Percentiles rank a stretch among this genome's conserved stretches.
Conservation (phyloP, 2,329 filamentous ascomycete genomes). For the Talaromyces islandicus region DNA sequence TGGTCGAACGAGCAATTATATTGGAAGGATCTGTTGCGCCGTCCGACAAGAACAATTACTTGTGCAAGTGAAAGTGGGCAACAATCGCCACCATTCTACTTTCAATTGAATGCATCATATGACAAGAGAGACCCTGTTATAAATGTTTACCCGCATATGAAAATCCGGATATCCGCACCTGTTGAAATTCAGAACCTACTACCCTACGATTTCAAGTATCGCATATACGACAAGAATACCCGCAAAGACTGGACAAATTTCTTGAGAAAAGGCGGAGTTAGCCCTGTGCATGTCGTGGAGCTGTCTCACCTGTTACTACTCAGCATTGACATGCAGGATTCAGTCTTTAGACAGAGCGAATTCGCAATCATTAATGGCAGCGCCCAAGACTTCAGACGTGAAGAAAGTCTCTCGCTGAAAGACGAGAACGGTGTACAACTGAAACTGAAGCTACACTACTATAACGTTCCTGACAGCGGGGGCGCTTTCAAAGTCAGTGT, state of each 20-base stretch:
- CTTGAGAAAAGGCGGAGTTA: constrained; percentile 89
- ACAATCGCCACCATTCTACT: constrained; percentile 77
- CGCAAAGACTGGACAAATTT: constrained; percentile 99
- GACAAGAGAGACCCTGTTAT: constrained; percentile 79
- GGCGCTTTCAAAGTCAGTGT: constrained; percentile 94
- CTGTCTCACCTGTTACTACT: constrained; percentile 86
- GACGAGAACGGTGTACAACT: constrained; percentile 76
- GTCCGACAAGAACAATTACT: constrained; percentile 77
- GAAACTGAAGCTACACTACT: constrained; percentile 84
- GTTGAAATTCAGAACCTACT: constrained; percentile 91
- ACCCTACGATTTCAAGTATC: constrained; percentile 98
- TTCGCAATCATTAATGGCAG: constrained; percentile 96
- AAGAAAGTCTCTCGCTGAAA: constrained; percentile 72
- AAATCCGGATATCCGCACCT: constrained; percentile 81
- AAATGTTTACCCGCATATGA: constrained; percentile 89
- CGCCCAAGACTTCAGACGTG: constrained; percentile 78
- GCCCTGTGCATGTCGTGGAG: constrained; percentile 94
- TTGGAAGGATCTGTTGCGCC: constrained; percentile 85
- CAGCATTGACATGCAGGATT: constrained; percentile 95
- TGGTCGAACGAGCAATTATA: constrained; percentile 88
- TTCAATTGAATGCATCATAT: constrained; percentile 84
- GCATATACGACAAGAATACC: constrained; percentile 97
- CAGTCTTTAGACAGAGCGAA: constrained; percentile 87
- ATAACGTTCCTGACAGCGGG: constrained; percentile 80
- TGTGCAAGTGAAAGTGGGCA: constrained; percentile 83